A percentile compares a stretch with the other conserved stretches of the same genome.
Evolutionary conservation across 2,329 filamentous ascomycete species (phyloP).

Genomic region (Aspergillus piperis): DNA sequence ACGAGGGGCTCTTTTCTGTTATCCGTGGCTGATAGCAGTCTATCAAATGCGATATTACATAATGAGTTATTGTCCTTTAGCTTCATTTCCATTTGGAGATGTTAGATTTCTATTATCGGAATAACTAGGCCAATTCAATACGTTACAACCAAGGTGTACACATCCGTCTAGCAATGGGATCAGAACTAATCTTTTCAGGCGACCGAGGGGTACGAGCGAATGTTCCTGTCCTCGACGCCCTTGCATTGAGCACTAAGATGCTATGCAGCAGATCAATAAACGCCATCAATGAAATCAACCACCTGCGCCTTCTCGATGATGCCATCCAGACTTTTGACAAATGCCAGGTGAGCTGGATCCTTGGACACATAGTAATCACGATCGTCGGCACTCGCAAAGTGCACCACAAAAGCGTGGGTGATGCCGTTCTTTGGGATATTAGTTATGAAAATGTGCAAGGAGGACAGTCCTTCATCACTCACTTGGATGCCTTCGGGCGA

Average conservation of each 20-base stretch:
- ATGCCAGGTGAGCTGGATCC: slow-evolving; percentile 65
- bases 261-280: background rate
- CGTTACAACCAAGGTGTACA: no score
- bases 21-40: no score
- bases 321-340: slow-evolving; percentile 49
- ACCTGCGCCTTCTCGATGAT: slow-evolving; percentile 39
- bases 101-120: no score
- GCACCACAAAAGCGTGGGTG: slow-evolving; percentile 68
- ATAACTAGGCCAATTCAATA: no score
- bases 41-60: no score
- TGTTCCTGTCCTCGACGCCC: no score
- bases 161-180: no score
- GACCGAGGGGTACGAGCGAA: no score
- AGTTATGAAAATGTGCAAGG: background rate
- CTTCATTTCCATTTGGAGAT: no score
- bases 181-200: no score
- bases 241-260: no score
- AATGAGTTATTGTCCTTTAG: no score
- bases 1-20: background rate
- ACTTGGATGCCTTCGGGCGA: slow-evolving; percentile 64
- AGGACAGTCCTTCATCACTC: slow-evolving; percentile 19
- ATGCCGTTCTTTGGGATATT: slow-evolving; percentile 55
- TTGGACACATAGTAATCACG: slow-evolving; percentile 67
- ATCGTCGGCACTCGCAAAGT: slow-evolving; percentile 66
- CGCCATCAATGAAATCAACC: slow-evolving; percentile 32